Percentiles rank a stretch among this genome's conserved stretches.
phyloP scores from a whole-genome alignment of 768 basidiomycete genomes.

The Cystobasidium tubakii region DNA sequence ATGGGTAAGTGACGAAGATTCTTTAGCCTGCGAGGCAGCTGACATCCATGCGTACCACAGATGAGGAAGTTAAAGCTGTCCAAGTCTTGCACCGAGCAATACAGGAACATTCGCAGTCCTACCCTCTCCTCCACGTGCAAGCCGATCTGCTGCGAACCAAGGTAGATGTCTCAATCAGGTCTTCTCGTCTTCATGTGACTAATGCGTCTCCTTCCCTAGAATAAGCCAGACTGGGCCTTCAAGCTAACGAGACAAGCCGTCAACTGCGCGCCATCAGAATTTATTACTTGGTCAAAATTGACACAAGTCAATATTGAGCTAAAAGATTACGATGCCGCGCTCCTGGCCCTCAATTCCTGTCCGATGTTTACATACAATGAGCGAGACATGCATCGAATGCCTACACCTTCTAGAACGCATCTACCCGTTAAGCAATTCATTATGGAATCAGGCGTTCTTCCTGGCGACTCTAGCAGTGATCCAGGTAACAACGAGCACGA shows the following conservation, averaged over 20 bases:
- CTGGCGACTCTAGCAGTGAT: conserved; percentile 47
- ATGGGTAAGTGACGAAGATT: conserved; percentile 67
- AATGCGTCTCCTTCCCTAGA: conserved; percentile 44
- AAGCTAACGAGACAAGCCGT: conserved; percentile 89
- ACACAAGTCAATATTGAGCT: conserved; percentile 90
- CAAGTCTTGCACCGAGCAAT: conserved; percentile 84
- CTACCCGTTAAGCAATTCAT: conserved; percentile 80
- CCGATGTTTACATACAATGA: conserved; percentile 99
- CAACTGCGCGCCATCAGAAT: conserved; percentile 96
- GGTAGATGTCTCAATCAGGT: conserved; percentile 17
- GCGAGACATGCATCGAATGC: conserved; percentile 78
- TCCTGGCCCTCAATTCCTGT: conserved; percentile 48
- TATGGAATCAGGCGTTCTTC: conserved; percentile 70
- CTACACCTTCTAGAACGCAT: conserved; percentile 72
- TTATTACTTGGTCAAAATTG: conserved; percentile 97
- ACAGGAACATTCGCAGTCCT: conserved; percentile 79
- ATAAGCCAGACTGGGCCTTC: conserved; percentile 77
- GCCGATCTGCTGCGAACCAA: conserved; percentile 88
- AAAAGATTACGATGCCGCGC: conserved; percentile 69
- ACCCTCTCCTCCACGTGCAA: conserved; percentile 87
- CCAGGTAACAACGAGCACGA: conserved; percentile 77
- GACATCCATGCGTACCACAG: conserved; percentile 51
- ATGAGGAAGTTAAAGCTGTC: conserved; percentile 96
- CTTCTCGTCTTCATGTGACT: background rate
- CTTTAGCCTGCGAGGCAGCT: background rate